Base-by-base conservation (phyloP, 2,329 filamentous ascomycete genomes). In the Beauveria brongniartii region DNA sequence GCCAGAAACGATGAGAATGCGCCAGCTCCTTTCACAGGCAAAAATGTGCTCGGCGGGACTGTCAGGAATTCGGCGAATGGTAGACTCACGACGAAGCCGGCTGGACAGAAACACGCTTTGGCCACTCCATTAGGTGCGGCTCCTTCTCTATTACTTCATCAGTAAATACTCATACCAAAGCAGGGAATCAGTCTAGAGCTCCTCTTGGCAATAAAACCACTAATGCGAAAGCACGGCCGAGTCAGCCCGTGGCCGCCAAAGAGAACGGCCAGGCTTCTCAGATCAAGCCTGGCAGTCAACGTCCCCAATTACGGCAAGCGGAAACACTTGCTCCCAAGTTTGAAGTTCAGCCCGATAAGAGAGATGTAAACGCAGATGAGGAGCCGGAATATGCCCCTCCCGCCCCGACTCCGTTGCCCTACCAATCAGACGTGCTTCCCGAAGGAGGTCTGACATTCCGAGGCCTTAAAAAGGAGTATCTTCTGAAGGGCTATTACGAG, bases 161-260 rank as follows among this genome's bases (percentile, higher is more conserved):
- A 34, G 26, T n/a, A 18, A 22, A 22, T 28, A 22, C 28, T 57
- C 5, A 30, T 44, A 54, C 48, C 28, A 8, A 26, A 20, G 53
- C 52, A 73, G 73, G 67, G 14, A 69, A 69, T 30, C 85, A 86
- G 62, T 87, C 80, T 63, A 86, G 93, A 69, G 92, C 92, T 43
- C 90, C 91, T 14, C 78, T 99, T 53, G 93, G 93, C 40, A 88
- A 91, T 80, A 99, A 99, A 75, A 97, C 93, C 1, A 97, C 94
- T 57, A 99, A 99, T 73, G 91, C 90, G 59, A 97, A 96, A 78
- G 83, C 87, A 63, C 84, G 80, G 70, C 81, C 80, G 55, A 82
- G 86, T 65, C 86, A 89, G 64, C 87, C 86, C 4, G 83, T 83
- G 7, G 86, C 83, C 34, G 86, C 82, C 37, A 88, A 86, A 67